Percentiles rank a stretch among this genome's conserved stretches.
These are phyloP conservation scores for Passalora sequoiae DNA, from an alignment of 2,329 filamentous ascomycete species.

Conservation along the genomic window DNA sequence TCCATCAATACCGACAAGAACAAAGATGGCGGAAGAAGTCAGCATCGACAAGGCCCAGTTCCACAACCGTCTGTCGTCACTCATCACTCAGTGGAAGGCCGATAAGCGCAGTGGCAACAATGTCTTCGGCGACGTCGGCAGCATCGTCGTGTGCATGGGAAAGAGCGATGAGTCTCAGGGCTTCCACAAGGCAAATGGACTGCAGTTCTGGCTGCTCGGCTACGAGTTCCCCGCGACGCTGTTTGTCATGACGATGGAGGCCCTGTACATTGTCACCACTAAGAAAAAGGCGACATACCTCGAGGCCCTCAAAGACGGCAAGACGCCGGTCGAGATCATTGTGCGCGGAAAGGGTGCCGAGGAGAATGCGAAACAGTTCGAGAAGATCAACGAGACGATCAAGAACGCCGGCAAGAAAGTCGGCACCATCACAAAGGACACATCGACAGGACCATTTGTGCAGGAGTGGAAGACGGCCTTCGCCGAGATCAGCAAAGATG, in stretches of 20 bases:
- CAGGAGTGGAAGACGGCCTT: constrained; percentile 93
- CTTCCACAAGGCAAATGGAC: constrained; percentile 93
- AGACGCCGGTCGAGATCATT: constrained; percentile 85
- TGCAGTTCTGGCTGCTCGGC: constrained; percentile 97
- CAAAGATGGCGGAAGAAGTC: constrained; percentile 69
- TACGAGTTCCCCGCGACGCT: constrained; percentile 98
- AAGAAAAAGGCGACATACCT: constrained; percentile 97
- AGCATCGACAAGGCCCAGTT: constrained; percentile 92
- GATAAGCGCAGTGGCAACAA: constrained; percentile 85
- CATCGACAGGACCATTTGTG: constrained; percentile 78
- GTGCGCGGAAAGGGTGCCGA: constrained; percentile 87
- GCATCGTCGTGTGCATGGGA: constrained; percentile 86
- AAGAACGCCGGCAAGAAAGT: constrained; percentile 89
- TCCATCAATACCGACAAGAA: constrained; percentile 12
- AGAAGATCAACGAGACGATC: constrained; percentile 77
- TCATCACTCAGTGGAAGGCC: constrained; percentile 89
- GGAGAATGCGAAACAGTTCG: constrained; percentile 85
- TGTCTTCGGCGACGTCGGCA: constrained; percentile 78
- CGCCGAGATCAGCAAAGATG: constrained; percentile 70
- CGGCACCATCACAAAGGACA: constrained; percentile 79
- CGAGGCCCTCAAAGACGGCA: constrained; percentile 80
- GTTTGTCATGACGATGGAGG: constrained; percentile 84
- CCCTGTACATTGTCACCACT: constrained; percentile 87
- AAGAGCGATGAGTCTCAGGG: constrained; percentile 84
- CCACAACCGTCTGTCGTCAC: constrained; percentile 83